Evolutionary conservation across 2,329 filamentous ascomycete species (phyloP), one percentile per base, ranked within the genome.

Genomic region (Aspergillus pseudoviridinutans): DNA sequence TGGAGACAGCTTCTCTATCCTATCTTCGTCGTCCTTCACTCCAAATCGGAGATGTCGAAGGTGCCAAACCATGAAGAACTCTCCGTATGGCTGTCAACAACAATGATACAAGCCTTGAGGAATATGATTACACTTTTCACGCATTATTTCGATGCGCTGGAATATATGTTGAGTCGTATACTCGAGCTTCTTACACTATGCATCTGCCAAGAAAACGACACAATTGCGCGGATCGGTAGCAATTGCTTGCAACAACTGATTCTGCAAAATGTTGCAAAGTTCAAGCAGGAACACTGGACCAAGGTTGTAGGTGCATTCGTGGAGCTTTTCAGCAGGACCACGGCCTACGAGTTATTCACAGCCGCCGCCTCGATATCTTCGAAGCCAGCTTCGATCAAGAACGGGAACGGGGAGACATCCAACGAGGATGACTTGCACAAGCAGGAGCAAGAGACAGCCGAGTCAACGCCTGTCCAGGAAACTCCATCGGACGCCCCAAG

Each of bases 81-180:
- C 22, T 97, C 94, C 0, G 94, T 99, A 2, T 99, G 94, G 94
- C 82, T 99, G 25, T 97, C 94, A 0, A 99, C 94, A 0, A 99
- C 94, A 8, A 97, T 99, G 91, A 99, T 99, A 44, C 94, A 99
- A 74, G 94, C 94, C 1, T 80, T 99, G 55, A 88, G 94, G 58
- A 97, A 97, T 76, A 96, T 99, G 90, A 97, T 99, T 67, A 93
- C 91, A 0, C 84, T 99, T 25, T 99, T 99, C 74, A 99, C 95
- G 0, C 95, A 99, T 75, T 99, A 97, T 76, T 99, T 99, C 64
- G 91, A 95, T 58, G 87, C 92, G 0, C 79, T 99, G 9, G 92
- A 97, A 76, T 96, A 96, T 71, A 99, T 99, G 94, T 84, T 99
- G 20, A 92, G 97, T 74, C 84, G 94, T n/a, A 97, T 99, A 74